Conservation (phyloP, 306 rosid species). For the Aeschynomene evenia region DNA sequence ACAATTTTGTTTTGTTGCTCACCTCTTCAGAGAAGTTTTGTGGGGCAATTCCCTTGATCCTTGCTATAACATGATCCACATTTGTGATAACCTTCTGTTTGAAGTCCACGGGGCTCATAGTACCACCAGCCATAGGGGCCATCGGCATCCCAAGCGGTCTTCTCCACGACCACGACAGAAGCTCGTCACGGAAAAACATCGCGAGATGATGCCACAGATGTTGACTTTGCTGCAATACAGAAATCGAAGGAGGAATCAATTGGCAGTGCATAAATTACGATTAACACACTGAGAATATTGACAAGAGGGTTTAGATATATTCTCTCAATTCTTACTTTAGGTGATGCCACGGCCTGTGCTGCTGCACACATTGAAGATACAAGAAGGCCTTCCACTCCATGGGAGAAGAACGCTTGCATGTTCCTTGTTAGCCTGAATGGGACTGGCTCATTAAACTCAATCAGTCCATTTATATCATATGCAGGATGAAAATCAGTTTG, state of each 20-base stretch:
- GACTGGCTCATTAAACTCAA: slow-evolving; percentile 92
- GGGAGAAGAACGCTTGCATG: slow-evolving; percentile 93
- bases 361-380: slow-evolving; percentile 99
- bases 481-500: slow-evolving; percentile 99
- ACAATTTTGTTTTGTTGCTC: slow-evolving; percentile 33
- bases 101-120: slow-evolving; percentile 78
- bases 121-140: slow-evolving; percentile 71
- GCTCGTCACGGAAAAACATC: slow-evolving; percentile 99
- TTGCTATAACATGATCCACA: slow-evolving; percentile 76
- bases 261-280: neutral
- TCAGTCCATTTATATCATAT: slow-evolving; percentile 87
- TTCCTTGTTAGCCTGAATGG: slow-evolving; percentile 98
- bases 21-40: slow-evolving; percentile 93
- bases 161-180: slow-evolving; percentile 99
- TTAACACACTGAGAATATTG: slow-evolving; percentile 8
- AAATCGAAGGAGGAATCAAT: slow-evolving; percentile 31
- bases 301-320: neutral
- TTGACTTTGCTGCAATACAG: slow-evolving; percentile 83
- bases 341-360: slow-evolving; percentile 92
- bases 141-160: slow-evolving; percentile 94
- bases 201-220: slow-evolving; percentile 98
- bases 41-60: slow-evolving; percentile 80
- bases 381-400: slow-evolving; percentile 96
- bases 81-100: slow-evolving; percentile 85
- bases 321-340: slow-evolving; percentile 65